Evolutionary conservation across 495 filamentous ascomycete genomes (phyloP).

Genomic region (Chaetomium cochliodes): DNA sequence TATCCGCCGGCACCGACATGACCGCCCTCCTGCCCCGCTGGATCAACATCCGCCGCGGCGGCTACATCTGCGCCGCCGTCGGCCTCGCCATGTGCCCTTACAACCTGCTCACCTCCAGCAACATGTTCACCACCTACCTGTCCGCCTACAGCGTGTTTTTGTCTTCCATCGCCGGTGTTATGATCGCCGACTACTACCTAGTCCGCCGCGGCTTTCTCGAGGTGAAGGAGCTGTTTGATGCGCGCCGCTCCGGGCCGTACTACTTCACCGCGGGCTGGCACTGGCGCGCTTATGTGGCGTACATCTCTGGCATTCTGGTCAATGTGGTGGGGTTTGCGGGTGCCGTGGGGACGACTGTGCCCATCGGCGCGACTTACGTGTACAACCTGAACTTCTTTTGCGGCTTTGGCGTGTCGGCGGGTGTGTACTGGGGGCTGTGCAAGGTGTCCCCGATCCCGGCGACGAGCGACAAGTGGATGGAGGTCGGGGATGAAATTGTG

Average conservation of each 20-base stretch:
- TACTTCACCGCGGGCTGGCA: conserved; percentile 72
- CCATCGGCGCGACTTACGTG: conserved; percentile 78
- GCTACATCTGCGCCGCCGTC: conserved; percentile 81
- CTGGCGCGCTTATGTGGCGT: conserved; percentile 80
- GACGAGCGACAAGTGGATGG: conserved; percentile 73
- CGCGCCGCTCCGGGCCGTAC: conserved; percentile 64
- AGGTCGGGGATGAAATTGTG: conserved; percentile 67
- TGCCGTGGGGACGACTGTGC: conserved; percentile 65
- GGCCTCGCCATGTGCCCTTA: conserved; percentile 90
- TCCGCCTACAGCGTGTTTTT: conserved; percentile 96
- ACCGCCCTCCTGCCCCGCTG: conserved; percentile 85
- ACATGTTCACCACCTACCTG: conserved; percentile 92
- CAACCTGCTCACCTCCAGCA: conserved; percentile 72
- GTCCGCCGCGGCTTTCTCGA: conserved; percentile 82
- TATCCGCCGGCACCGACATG: conserved; percentile 88
- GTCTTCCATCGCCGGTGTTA: conserved; percentile 86
- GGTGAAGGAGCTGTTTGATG: conserved; percentile 76
- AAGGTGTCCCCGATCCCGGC: conserved; percentile 70
- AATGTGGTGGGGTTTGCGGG: conserved; percentile 92
- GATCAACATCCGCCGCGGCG: conserved; percentile 85
- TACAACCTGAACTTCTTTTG: conserved; percentile 90
- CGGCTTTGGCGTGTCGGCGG: conserved; percentile 69
- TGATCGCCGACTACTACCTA: conserved; percentile 86
- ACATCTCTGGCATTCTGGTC: conserved; percentile 82
- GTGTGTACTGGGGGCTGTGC: conserved; percentile 68